Evolutionary conservation across 306 rosid genomes (phyloP).

Genomic region (Medicago lupulina): DNA sequence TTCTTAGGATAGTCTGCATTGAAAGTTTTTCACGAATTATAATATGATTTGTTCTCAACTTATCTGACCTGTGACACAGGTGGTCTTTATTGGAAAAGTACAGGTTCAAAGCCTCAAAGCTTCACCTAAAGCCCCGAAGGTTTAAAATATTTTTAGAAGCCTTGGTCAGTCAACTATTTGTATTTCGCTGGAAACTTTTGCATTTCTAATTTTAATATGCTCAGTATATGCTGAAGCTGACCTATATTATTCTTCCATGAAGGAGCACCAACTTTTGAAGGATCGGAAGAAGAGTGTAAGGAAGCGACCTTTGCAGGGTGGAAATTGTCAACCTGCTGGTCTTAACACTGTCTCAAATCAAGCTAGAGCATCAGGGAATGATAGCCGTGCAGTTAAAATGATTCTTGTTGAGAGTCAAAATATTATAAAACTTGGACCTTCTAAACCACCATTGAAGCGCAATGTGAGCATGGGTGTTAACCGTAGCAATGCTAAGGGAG

Average conservation of each 20-base stretch:
- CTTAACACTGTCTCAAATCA: conserved; percentile 64
- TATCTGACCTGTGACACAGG: conserved; percentile 58
- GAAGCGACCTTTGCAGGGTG: conserved; percentile 78
- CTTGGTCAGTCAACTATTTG: conserved; percentile 71
- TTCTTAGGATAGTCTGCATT: conserved; percentile 11
- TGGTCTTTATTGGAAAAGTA: conserved; percentile 98
- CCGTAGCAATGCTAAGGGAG: conserved; percentile 78
- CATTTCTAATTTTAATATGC: conserved; percentile 17
- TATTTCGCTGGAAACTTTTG: conserved; percentile 21
- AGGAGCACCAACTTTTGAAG: conserved; percentile 98
- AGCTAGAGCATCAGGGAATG: conserved; percentile 68
- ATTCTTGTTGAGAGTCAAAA: conserved; percentile 91
- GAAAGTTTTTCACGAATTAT: conserved; percentile 39
- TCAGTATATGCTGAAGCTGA: conserved; percentile 48
- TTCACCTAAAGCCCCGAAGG: conserved; percentile 94
- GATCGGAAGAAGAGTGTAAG: conserved; percentile 87
- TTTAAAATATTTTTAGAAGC: conserved; percentile 95
- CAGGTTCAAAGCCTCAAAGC: conserved; percentile 99
- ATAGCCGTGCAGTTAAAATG: conserved; percentile 69
- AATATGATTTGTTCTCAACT: conserved; percentile 32
- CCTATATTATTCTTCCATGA: conserved; percentile 54
- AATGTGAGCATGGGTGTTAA: conserved; percentile 66
- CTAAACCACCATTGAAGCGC: conserved; percentile 78
- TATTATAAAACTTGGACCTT: conserved; percentile 82
- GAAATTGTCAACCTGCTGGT: conserved; percentile 60